A percentile compares a stretch with the other conserved stretches of the same genome.
Evolutionary conservation across 176 grass and related monocot genomes (phyloP).

Genomic region (Dendrocalamus sinicus): DNA sequence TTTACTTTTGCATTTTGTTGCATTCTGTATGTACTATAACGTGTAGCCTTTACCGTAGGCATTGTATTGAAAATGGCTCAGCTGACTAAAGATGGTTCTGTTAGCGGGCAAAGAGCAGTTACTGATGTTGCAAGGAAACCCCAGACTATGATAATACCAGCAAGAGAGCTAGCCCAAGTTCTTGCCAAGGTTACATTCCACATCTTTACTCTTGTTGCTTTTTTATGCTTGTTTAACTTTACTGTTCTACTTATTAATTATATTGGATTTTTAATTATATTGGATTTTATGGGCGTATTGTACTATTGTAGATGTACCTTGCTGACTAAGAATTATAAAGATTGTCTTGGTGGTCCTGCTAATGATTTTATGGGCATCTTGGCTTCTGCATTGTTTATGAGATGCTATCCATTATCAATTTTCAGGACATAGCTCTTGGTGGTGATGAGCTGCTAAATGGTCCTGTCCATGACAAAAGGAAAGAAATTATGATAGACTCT

Average conservation of each 20-base stretch:
- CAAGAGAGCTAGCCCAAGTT: constrained; percentile 74
- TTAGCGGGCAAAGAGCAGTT: constrained; percentile 51
- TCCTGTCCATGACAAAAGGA: constrained; percentile 61
- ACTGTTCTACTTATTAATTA: neutral
- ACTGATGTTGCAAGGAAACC: constrained; percentile 55
- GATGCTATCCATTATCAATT: constrained; percentile 32
- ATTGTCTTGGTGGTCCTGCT: neutral
- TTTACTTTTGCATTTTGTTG: neutral
- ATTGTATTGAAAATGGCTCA: constrained; percentile 85
- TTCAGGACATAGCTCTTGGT: constrained; percentile 67
- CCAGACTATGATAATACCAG: constrained; percentile 71
- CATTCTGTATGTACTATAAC: constrained; percentile 18
- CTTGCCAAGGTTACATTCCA: constrained; percentile 64
- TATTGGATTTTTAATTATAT: neutral
- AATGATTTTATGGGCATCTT: constrained; percentile 6
- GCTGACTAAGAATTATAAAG: neutral
- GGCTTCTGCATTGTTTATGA: neutral
- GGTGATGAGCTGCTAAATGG: constrained; percentile 58
- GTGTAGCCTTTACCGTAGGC: constrained; percentile 46
- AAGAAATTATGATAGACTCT: constrained; percentile 79
- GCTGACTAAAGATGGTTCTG: constrained; percentile 61
- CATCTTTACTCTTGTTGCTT: neutral
- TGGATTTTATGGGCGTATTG: neutral
- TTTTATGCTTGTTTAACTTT: neutral
- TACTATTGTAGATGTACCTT: neutral